Evolutionary conservation across 1,139 yeast genomes (phyloP), one percentile per base, ranked within the genome.

Genomic region (Pichia sorboxylosa): DNA sequence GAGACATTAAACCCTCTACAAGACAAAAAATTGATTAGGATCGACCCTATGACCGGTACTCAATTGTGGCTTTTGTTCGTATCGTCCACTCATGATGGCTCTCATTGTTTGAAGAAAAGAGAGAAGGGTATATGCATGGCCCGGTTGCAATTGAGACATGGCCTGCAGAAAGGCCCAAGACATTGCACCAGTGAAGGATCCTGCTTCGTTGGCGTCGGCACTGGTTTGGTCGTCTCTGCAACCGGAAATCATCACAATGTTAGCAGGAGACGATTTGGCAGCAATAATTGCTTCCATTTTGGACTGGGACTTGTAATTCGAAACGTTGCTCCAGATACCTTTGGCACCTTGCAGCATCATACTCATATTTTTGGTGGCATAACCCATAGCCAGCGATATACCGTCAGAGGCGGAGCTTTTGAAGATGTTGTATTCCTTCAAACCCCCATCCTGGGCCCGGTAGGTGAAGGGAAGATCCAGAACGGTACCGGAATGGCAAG

Each of bases 401-500:
- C 92, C 78, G 29, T 82, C 93, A 33, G 64, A 59, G 11, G 94
- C 93, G 5, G 87, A 83, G 45, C 84, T 94, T 53, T 84, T 81
- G 63, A 78, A 73, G 46, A 85, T 60, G 55, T 78, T 84, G 27
- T 94, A 94, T 56, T 85, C 94, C 59, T 87, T 87, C 33, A 87
- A 62, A 5, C 83, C 75, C 35, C 97, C 97, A 39, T 54, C 57
- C 51, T 83, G 82, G 11, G 97, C 90, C 13, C 93, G 76, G 57
- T 87, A 87, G 31, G 78, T 73, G 50, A 76, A 87, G 2, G 97
- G 97, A 43, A 87, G 61, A 55, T 87, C 97, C 49, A 87, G 59
- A 1, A 76, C 93, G 4, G 95, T 78, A 19, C 96, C 97, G 2
- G 94, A 82, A 53, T 87, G 97, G 54, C 97, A 87, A 15, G 93